Evolutionary conservation across 192 early-diverging fungal genomes (phyloP), one percentile per base, ranked within the genome.

Genomic region (Dispira parvispora): DNA sequence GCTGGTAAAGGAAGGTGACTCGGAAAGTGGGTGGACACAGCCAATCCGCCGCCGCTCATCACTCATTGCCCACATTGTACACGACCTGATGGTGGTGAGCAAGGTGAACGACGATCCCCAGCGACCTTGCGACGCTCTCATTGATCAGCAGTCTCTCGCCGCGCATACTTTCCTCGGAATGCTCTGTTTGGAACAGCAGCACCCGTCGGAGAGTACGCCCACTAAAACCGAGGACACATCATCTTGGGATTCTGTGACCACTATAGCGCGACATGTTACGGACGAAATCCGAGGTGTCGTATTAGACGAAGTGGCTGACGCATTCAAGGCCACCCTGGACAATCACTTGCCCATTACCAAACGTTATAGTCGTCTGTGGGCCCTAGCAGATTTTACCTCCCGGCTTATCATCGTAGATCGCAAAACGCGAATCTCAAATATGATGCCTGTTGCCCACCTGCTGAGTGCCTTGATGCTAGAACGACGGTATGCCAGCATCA

Each of bases 391-490:
- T 18, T 69, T 91, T 11, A 81, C 78, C 61, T 77, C 79, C 64
- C 76, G 78, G 62, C 73, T 92, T 26, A 70, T 92, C 23, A 78
- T 14, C 12, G 43, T 16, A 12, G 55, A n/a, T n/a, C n/a, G 9
- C 27, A n/a, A 38, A 26, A 12, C 8, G 44, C 62, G 47, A 76
- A 64, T 43, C 46, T 70, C 5, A 76, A 66, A 21, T 82, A 87
- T n/a, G 83, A 86, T 45, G 72, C 71, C 2, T 74, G 77, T 3
- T 38, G 62, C 82, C 23, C 75, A 79, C 32, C 6, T 38, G 12
- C 77, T 89, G 43, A 83, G 82, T 14, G 81, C 81, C 44, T 76
- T 87, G 50, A 89, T 99, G 84, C 73, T 99, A 26, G 94, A 97
- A 43, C 94, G 91, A 54, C 82, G 84, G 10, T 88, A 89, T 65